Base-by-base conservation (phyloP, 495 filamentous ascomycete genomes). In the Cercophora sp. region DNA sequence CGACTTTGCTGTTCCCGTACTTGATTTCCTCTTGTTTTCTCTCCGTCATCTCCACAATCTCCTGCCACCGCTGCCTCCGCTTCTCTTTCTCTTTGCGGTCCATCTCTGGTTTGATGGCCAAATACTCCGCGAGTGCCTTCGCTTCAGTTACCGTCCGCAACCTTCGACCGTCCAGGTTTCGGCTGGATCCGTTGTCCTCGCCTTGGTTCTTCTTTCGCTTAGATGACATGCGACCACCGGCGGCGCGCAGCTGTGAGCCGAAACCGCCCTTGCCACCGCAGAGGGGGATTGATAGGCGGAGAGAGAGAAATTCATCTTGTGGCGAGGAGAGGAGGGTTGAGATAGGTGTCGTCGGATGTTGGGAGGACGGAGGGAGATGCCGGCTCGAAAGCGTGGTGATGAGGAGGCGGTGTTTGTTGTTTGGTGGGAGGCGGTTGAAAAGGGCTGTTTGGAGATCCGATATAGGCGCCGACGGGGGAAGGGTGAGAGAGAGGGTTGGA, bases 201-300 rank as follows among this genome's bases (percentile, higher is more conserved):
- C 88, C 88, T 59, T 87, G 79, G 52, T 88, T 76, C 69, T 84
- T 85, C 78, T 96, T 96, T 65, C 89, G 87, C 67, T 89, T 91
- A 5, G 84, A 87, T 1, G 89, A 93, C 93, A 98, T 98, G 71
- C 93, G 93, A 13, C 93, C 93, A 63, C 93, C 93, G 11, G 93
- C 93, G 4, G 93, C 93, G 64, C 93, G 89, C 23, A 98, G 84
- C 68, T 97, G 94, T 5, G 91, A 96, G 56, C 93, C 93, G 69
- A 98, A 98, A 50, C 93, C 93, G 66, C 93, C 93, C 65, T 98
- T 98, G 60, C 93, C 93, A 64, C 93, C 93, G 60, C 82, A 84
- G 32, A 96, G 72, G 8, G 86, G 74, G 5, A 83, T 72, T 13
- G 83, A 82, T 22, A 97, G 80, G 39, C 89, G 89, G 8, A 97